Evolutionary conservation across 1,284 basidiomycete genomes (phyloP), one percentile per base, ranked within the genome.

Genomic region (Takashimella koratensis): DNA sequence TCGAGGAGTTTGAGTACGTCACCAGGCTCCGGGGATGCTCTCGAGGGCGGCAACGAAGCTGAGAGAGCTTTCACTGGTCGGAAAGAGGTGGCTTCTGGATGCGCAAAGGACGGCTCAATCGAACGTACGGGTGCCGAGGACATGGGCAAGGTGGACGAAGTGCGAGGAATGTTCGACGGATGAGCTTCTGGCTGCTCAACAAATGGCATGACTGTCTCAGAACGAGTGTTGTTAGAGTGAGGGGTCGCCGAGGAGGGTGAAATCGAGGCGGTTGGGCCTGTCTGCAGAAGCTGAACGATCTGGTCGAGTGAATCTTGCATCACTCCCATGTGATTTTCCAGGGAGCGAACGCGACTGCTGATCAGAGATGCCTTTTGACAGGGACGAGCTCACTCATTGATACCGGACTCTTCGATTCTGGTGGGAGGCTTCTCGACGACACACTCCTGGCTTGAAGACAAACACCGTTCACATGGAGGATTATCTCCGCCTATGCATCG

Each of bases 391-490:
- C 72, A 90, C 87, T 64, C 63, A 13, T 91, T 89, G 47, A 91
- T 76, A 4, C 87, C 87, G 21, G 47, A 43, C 10, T 56, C 77
- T 87, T 42, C 52, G 16, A 27, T 40, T 25, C 47, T 86, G 48
- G 87, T 86, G 2, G 88, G 89, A 44, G 90, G 90, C 64, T 93
- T 93, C 73, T 93, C 90, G 70, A 93, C 91, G 24, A 92, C 80
- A 77, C 90, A 93, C 47, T 90, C 88, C 12, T 92, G 79, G 3
- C 87, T 86, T 30, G 86, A 85, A 65, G 90, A 86, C 43, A 86
- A 81, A 74, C 90, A 94, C 42, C 90, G 83, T 67, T 87, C 85
- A 76, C 90, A 94, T 20, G 90, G 90, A 20, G 90, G 90, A 64
- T 90, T 90, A 73, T 93, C 90, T 22, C 90, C 90, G 1, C 89